Evolutionary conservation across 345 rosid genomes (phyloP).

Genomic region (Dovyalis caffra): DNA sequence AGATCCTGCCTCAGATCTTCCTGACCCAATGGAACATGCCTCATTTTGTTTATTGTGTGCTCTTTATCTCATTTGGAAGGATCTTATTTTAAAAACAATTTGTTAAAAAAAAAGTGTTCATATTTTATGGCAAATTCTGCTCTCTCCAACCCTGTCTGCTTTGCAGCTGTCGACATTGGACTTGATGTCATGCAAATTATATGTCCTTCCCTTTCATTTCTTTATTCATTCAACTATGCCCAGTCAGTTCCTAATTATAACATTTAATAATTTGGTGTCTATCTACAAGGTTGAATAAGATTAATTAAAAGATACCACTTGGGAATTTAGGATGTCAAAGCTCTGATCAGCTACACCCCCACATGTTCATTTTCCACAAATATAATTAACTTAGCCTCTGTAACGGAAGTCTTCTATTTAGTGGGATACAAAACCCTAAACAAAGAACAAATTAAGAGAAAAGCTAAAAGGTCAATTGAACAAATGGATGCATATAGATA

Average conservation of each 20-base stretch:
- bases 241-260: neutral
- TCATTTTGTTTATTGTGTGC: conserved; percentile 19
- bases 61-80: conserved; percentile 31
- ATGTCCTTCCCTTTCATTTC: conserved; percentile 24
- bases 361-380: conserved; percentile 16
- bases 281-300: conserved; percentile 6
- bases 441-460: neutral
- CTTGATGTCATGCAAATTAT: conserved; percentile 51
- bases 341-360: conserved; percentile 28
- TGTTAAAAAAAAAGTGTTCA: neutral
- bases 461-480: neutral
- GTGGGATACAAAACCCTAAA: neutral
- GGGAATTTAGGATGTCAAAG: conserved; percentile 49
- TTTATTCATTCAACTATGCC: conserved; percentile 12
- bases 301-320: conserved; percentile 16
- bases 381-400: neutral
- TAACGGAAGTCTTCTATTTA: neutral
- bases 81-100: conserved; percentile 17
- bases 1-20: conserved; percentile 48
- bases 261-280: conserved; percentile 6
- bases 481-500: neutral
- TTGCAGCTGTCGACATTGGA: conserved; percentile 53
- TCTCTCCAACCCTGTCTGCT: conserved; percentile 47
- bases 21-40: conserved; percentile 46
- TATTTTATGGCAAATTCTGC: conserved; percentile 15